Conservation (phyloP, 352 stramenopile species). For the Pythium diclinum region DNA sequence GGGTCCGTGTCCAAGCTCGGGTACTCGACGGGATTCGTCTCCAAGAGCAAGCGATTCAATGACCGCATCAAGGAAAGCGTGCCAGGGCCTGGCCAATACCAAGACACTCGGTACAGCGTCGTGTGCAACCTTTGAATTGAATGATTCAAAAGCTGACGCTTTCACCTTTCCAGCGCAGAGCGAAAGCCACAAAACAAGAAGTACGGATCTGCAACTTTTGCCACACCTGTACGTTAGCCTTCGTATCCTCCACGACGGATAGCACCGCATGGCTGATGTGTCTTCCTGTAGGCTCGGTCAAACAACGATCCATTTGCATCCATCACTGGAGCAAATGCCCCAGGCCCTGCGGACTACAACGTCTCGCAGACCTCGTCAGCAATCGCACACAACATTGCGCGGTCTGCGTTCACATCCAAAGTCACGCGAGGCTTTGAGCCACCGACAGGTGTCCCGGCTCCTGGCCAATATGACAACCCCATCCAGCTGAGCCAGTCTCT, state of each 20-base stretch:
- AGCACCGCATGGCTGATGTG: background rate
- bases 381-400: conserved; percentile 51
- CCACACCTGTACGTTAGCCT: conserved; percentile 34
- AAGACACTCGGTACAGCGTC: conserved; percentile 38
- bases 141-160: background rate
- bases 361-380: conserved; percentile 33
- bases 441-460: conserved; percentile 42
- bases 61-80: conserved; percentile 44
- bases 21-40: conserved; percentile 77
- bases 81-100: conserved; percentile 65
- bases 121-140: background rate
- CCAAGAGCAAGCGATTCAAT: conserved; percentile 70
- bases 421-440: conserved; percentile 52
- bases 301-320: conserved; percentile 35
- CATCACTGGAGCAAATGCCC: conserved; percentile 17
- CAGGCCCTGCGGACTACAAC: conserved; percentile 59
- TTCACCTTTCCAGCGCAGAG: conserved; percentile 30
- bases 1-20: conserved; percentile 70
- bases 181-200: conserved; percentile 55
- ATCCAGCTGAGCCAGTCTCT: conserved; percentile 37
- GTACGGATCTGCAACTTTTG: conserved; percentile 69
- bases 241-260: background rate
- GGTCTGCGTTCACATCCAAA: conserved; percentile 64
- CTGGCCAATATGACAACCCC: conserved; percentile 69
- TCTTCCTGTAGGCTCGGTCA: conserved; percentile 26